Conservation (phyloP, 2,329 filamentous ascomycete species). For the Fusarium verrucosum region DNA sequence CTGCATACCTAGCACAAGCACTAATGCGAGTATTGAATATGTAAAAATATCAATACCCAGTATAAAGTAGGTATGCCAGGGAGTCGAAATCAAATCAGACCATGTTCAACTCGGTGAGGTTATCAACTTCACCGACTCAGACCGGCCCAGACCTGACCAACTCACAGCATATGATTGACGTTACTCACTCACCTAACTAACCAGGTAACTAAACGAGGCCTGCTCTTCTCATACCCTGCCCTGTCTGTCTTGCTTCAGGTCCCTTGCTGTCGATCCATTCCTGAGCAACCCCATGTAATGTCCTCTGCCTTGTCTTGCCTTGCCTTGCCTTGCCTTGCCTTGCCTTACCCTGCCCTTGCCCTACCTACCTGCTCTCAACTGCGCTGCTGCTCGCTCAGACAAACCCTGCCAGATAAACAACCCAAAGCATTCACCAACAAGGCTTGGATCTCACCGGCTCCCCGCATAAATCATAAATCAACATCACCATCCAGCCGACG, state of each 20-base stretch:
- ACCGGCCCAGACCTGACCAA: slow-evolving; percentile 15
- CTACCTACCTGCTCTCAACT: not conserved
- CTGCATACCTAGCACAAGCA: too few relatives aligned
- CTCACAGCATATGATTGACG: slow-evolving; percentile 10
- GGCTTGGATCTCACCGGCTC: slow-evolving; percentile 29
- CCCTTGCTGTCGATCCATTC: slow-evolving; percentile 38
- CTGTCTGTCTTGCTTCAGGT: slow-evolving; percentile 24
- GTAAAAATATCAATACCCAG: not conserved
- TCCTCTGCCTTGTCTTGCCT: slow-evolving; percentile 19
- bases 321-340: slow-evolving; percentile 19
- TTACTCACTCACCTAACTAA: slow-evolving; percentile 20
- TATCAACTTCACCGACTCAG: slow-evolving; percentile 31
- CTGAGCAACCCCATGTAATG: slow-evolving; percentile 23
- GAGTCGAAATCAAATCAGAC: not conserved
- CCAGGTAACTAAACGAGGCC: slow-evolving; percentile 25
- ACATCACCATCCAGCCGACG: slow-evolving; percentile 23
- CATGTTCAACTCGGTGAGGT: slow-evolving; percentile 34
- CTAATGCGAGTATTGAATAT: not conserved
- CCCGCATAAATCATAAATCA: slow-evolving; percentile 33
- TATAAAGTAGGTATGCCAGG: not conserved
- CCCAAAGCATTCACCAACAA: slow-evolving; percentile 4
- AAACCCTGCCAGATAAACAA: slow-evolving; percentile 6
- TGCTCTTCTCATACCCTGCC: slow-evolving; percentile 1
- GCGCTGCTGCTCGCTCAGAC: too few relatives aligned
- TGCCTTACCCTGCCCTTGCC: slow-evolving; percentile 11